Base-by-base conservation (phyloP, 345 rosid species). In the Aquilaria sinensis region DNA sequence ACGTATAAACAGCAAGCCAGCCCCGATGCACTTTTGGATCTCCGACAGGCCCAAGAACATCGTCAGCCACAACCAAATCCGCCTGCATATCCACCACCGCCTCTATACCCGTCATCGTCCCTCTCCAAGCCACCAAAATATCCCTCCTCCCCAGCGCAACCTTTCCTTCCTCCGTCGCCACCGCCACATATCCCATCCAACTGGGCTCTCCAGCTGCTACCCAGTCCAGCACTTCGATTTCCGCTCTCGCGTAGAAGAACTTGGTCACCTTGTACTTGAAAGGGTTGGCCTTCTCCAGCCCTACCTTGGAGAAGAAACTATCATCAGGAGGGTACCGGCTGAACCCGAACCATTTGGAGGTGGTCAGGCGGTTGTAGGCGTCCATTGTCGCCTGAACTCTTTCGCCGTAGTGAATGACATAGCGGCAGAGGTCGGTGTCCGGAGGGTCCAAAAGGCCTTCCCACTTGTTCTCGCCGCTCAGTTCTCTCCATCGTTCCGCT, bases 121-220 rank as follows among this genome's bases (percentile, higher is more conserved):
- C 80, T 70, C 80, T 72, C 75, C 80, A 76, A 37, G 61, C 50
- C 2, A 77, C 45, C 60, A 77, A 10, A 31, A 77, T 63, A 16
- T 77, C 81, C 46, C 75, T 69, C 15, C 81, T 70, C 37, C 81
- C 81, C 2, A 73, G 30, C 9, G 41, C 58, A 4, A 3, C 10
- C 59, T 56, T 61, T 47, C 73, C 75, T 58, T 71, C 70, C 29
- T 76, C 74, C 1, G 74, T 76, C 30, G 60, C n/a, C 37, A 72
- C 80, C 2, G 77, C 69, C 12, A 76, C 69, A 11, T 53, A 67
- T 12, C 74, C 77, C 6, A 65, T 65, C 72, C 62, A 74, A 14
- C 61, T 53, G 12, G 67, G 55, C 9, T 3, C 8, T 2, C 12
- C 61, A 16, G 10, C 30, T 2, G 12, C 43, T 31, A 34, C 9